These are phyloP conservation scores for Fonsecaea monophora DNA, from an alignment of 2,329 filamentous ascomycete species.

Conservation along the genomic window DNA sequence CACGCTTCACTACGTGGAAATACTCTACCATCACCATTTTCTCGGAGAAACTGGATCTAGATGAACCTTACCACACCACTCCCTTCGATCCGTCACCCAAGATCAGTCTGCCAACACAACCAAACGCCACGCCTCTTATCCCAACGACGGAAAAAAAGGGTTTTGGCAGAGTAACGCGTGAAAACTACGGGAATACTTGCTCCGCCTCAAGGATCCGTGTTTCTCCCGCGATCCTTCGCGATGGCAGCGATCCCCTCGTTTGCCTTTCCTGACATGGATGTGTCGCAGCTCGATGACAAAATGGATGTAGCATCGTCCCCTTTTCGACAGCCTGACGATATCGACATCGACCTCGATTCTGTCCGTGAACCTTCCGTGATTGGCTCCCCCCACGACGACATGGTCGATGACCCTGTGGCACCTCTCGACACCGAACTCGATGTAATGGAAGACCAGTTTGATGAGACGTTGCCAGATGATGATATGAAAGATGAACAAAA, in stretches of 20 bases:
- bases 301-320: conserved; percentile 41
- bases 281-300: conserved; percentile 36
- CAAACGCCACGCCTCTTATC: background rate
- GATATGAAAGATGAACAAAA: conserved; percentile 47
- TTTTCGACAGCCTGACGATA: conserved; percentile 37
- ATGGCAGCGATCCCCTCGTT: conserved; percentile 33
- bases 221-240: background rate
- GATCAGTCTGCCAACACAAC: background rate
- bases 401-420: conserved; percentile 41
- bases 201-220: background rate
- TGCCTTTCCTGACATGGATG: conserved; percentile 32
- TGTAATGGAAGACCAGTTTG: conserved; percentile 41
- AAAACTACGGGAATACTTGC: background rate
- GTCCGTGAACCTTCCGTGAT: conserved; percentile 35
- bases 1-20: background rate
- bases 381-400: conserved; percentile 36
- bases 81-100: background rate
- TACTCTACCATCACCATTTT: background rate
- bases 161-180: background rate
- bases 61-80: background rate
- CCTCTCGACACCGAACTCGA: conserved; percentile 41
- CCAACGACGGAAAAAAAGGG: background rate
- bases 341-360: conserved; percentile 40
- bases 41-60: background rate
- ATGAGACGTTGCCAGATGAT: conserved; percentile 49